Percentiles rank a stretch among this genome's conserved stretches.
These are phyloP conservation scores for Bipolaris oryzae DNA, from an alignment of 2,329 filamentous ascomycete genomes.

Conservation along the genomic window DNA sequence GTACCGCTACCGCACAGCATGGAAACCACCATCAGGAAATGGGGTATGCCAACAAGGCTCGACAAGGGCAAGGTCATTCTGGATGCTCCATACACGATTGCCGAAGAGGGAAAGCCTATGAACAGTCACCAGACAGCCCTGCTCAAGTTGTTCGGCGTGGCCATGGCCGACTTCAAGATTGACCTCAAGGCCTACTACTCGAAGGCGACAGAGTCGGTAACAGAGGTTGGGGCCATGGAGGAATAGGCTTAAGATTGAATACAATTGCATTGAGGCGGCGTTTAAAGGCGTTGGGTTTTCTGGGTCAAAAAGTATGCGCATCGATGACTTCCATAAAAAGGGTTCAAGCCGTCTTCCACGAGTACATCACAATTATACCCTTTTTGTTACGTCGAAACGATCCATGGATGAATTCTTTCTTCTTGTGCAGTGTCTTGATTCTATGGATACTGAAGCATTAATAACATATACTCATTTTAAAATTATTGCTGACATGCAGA, in stretches of 20 bases:
- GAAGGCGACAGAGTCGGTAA: conserved; percentile 47
- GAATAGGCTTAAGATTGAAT: conserved; percentile 38
- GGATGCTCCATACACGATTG: conserved; percentile 75
- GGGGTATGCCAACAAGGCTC: conserved; percentile 88
- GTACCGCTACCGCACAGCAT: conserved; percentile 85
- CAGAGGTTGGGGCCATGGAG: conserved; percentile 59
- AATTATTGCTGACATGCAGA: neutral
- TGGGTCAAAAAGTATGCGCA: conserved; percentile 27
- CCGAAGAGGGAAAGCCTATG: conserved; percentile 80
- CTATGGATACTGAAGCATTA: neutral
- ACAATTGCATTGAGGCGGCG: conserved; percentile 33
- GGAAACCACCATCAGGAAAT: conserved; percentile 86
- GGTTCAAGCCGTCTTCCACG: conserved; percentile 12
- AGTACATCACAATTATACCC: conserved; percentile 37
- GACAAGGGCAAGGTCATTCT: conserved; percentile 86
- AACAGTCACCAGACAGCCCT: conserved; percentile 92
- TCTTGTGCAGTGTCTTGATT: neutral
- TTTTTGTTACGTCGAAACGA: conserved; percentile 16
- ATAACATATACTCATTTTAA: neutral
- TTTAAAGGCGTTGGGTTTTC: conserved; percentile 30
- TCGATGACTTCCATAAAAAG: conserved; percentile 17
- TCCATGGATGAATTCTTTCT: neutral
- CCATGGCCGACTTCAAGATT: conserved; percentile 88
- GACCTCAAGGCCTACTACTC: conserved; percentile 70
- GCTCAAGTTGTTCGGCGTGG: conserved; percentile 91